Base-by-base conservation (phyloP, 1,139 yeast genomes). In the Spencermartinsiella ligniputridi region DNA sequence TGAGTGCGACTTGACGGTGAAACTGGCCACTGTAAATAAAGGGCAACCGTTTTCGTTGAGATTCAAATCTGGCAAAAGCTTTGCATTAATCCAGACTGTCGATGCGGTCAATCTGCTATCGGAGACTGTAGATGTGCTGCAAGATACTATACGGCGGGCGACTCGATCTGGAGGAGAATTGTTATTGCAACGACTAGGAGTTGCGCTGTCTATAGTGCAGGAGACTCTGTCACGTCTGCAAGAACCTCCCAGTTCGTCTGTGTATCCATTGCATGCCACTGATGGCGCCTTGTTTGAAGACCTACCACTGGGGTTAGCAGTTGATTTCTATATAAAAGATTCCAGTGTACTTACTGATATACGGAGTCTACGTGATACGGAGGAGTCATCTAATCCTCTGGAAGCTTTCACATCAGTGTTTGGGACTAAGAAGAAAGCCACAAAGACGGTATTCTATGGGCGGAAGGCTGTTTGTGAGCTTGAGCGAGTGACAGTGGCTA, bases 391-490 rank as follows among this genome's bases (percentile, higher is more conserved):
- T 5, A 27, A 6, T n/a, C 15, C 32, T 11, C 32, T 27, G 5
- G 32, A n/a, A 9, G 15, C 15, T 6, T n/a, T 27, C 32, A 27
- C 32, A 6, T 27, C 32, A 5, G 32, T 27, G 15, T 27, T 27
- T 27, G 32, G 15, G 15, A n/a, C 32, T 15, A 27, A 27, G 32
- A 27, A 27, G 15, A 27, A n/a, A n/a, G 32, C 32, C 4, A 15
- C 32, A 9, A 27, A 27, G 15, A 27, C 32, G 5, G 38, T 20
- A 11, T 35, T 20, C 19, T 71, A 66, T 47, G 60, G 68, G 45
- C 63, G 63, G 16, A 56, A 55, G 34, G 69, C 69, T 3, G 73
- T 72, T 3, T 59, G 69, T 36, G 75, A 71, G 47, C 55, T 61
- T 40, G 76, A 70, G 41, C 66, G 68, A 41, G 51, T 69, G 3